A percentile compares a stretch with the other conserved stretches of the same genome.
Conservation (phyloP, 2,329 filamentous ascomycete genomes). For the Cladorrhinum sp. region DNA sequence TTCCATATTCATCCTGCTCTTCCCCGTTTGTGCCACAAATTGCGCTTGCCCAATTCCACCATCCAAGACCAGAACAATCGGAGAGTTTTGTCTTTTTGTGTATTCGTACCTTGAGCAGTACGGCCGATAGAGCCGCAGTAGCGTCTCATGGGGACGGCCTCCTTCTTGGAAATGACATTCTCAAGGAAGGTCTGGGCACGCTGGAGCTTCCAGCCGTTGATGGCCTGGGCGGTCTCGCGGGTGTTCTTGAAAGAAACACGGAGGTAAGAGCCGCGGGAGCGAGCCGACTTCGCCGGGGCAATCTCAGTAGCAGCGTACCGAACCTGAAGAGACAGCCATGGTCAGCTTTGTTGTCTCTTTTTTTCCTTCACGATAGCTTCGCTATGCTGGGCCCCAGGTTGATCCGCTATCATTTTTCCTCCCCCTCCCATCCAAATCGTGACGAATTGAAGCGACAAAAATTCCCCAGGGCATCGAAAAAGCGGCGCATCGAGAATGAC, state of each 20-base stretch:
- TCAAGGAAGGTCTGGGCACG: conserved; percentile 95
- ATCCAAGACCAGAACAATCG: conserved; percentile 4
- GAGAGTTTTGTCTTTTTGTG: not conserved
- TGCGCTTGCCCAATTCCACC: not conserved
- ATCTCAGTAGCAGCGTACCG: conserved; percentile 94
- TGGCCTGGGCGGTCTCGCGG: conserved; percentile 97
- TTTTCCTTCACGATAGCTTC: conserved; percentile 10
- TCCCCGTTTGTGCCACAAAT: not conserved
- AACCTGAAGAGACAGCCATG: conserved; percentile 56
- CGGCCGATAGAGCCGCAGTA: conserved; percentile 95
- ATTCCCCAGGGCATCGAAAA: conserved; percentile 12
- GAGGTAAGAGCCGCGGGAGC: conserved; percentile 97
- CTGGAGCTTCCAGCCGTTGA: conserved; percentile 98
- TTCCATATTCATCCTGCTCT: not conserved
- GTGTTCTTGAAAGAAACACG: conserved; percentile 99
- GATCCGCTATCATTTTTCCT: not conserved
- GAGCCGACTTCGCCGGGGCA: conserved; percentile 86
- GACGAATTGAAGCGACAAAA: conserved; percentile 11
- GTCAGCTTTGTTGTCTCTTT: conserved; percentile 18
- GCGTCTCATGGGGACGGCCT: conserved; percentile 97
- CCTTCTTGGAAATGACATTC: conserved; percentile 95
- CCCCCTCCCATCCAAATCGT: not conserved
- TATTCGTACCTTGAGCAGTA: conserved; percentile 88
- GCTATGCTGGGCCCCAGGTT: not conserved
- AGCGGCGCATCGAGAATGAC: conserved; percentile 3